Evolutionary conservation across 306 rosid genomes (phyloP), one percentile per base, ranked within the genome.

Genomic region (Cicer arietinum): DNA sequence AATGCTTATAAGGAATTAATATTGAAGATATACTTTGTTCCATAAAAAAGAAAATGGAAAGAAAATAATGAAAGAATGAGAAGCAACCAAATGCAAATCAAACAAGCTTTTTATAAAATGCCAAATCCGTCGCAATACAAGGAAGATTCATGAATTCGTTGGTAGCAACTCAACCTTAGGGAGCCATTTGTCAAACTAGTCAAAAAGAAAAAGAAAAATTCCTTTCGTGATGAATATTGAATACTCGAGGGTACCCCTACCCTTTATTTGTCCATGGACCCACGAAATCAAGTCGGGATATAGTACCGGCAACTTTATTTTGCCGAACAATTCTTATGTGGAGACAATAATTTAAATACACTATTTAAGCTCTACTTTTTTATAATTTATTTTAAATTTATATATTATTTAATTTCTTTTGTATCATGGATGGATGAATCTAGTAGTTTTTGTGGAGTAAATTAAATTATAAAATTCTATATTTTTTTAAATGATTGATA

Each of bases 271-370:
- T 69, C 1, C 7, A 9, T 17, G 81, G 84, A 20, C 84, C 84
- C 74, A 53, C 42, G 48, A 37, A 52, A 76, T 81, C 81, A 79
- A 75, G 43, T 9, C 65, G 78, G 84, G 86, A 1, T 82, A 75
- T 5, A 7, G 71, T 45, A 17, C 45, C 40, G 41, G 22, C 43
- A 40, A 61, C 73, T 60, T 51, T 13, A 14, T 13, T 14, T 53
- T 13, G 6, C 18, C 41, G 1, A 20, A 20, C 22, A 20, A 20
- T 20, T 20, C 1, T 20, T 20, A 0, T 20, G 1, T 20, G 1
- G 1, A 20, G 1, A 20, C 22, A 20, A 20, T 20, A 22, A 22
- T 22, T 22, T 22, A 22, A 18, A 18, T 18, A 18, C 20, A 18
- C 20, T 0, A 18, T 18, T 18, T 18, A 18, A 18, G 20, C 1